Base-by-base conservation (phyloP, 371 early-diverging fungal genomes). In the Choanephora cucurbitarum region DNA sequence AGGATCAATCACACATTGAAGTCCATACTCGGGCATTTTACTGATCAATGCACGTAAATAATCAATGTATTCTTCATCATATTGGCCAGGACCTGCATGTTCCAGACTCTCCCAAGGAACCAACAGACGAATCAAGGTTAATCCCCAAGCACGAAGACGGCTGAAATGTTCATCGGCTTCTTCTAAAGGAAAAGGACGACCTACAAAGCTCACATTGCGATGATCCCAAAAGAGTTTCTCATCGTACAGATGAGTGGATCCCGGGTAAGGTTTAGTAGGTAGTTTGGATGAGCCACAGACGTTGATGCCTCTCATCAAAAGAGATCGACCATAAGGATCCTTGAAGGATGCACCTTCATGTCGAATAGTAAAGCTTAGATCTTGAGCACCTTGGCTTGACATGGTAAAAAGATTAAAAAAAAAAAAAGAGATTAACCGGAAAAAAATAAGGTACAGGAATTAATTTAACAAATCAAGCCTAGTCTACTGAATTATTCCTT, bases 101-200 rank as follows among this genome's bases (percentile, higher is more conserved):
- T 90, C 93, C 24, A 94, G 64, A 7, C 93, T 82, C 70, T 95
- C 95, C 95, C 95, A 95, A 21, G 92, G 81, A 17, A 91, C 81
- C 41, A 88, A 62, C 41, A 91, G 79, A 5, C 95, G 75, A 17
- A 93, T 57, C 52, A 94, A 79, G 49, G 85, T 91, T 53, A 95
- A 86, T 0, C 95, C 95, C 89, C 89, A 90, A 32, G 77, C 57
- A 19, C 79, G 72, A 33, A 95, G 71, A 32, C 94, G 70, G 17
- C 66, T 59, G 45, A 92, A 80, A 62, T 95, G 93, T 47, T 86
- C 85, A 62, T 93, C 90, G 9, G 91, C 93, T 51, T 92, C 91
- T n/a, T 83, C 79, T 0, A 94, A 62, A 0, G 90, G 87, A 62
- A 95, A 91, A 5, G 95, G 95, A 11, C 93, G 67, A 4, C 86